A percentile compares a stretch with the other conserved stretches of the same genome.
Evolutionary conservation across 2,329 filamentous ascomycete species (phyloP).

Genomic region (Aspergillus persii): DNA sequence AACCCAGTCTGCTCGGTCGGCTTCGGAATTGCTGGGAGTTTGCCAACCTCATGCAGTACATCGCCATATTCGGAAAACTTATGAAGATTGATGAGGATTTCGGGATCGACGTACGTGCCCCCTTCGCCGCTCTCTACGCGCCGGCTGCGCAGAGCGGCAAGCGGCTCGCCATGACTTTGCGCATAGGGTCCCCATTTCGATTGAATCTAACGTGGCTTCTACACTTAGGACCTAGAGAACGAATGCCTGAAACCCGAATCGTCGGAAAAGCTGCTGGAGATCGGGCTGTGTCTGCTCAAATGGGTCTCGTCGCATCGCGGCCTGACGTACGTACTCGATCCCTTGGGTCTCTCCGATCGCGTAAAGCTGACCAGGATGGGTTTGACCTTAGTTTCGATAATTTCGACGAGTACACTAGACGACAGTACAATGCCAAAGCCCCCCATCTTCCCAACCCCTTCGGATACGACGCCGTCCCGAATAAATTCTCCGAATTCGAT

Average conservation of each 20-base stretch:
- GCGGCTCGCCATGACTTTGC: background rate
- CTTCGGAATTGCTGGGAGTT: constrained; percentile 95
- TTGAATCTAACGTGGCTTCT: constrained; percentile 9
- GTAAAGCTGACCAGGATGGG: constrained; percentile 6
- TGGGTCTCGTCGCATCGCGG: constrained; percentile 91
- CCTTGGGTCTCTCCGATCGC: background rate
- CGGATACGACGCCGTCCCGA: constrained; percentile 69
- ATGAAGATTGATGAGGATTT: constrained; percentile 88
- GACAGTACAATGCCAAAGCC: constrained; percentile 81
- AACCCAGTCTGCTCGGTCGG: constrained; percentile 55
- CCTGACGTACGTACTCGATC: constrained; percentile 66
- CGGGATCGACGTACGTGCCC: constrained; percentile 72
- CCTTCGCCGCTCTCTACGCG: background rate
- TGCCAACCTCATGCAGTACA: constrained; percentile 89
- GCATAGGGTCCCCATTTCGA: background rate
- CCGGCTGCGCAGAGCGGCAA: background rate
- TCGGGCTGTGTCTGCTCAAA: constrained; percentile 85
- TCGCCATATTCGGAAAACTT: constrained; percentile 82
- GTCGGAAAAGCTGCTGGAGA: constrained; percentile 72
- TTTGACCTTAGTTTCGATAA: constrained; percentile 65
- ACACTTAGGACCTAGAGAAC: constrained; percentile 76
- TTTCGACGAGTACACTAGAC: constrained; percentile 89
- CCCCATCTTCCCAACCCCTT: constrained; percentile 75
- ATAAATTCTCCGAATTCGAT: constrained; percentile 77
- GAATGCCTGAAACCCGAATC: constrained; percentile 77